Percentiles rank a stretch among this genome's conserved stretches.
Conservation (phyloP, 306 rosid genomes). For the Malus asiatica region DNA sequence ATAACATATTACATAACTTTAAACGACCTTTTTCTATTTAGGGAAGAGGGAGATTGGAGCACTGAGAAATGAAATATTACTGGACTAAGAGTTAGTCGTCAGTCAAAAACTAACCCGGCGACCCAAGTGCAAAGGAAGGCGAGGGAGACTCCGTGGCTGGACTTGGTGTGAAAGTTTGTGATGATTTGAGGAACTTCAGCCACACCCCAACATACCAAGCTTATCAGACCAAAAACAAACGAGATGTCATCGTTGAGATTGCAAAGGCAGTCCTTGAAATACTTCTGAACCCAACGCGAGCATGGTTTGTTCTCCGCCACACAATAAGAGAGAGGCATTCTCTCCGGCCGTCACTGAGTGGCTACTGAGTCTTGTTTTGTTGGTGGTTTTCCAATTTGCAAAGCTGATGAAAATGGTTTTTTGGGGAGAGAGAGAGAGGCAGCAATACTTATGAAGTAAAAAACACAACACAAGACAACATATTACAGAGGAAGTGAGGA, state of each 20-base stretch:
- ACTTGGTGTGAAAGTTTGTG: conserved; percentile 74
- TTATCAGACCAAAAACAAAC: conserved; percentile 52
- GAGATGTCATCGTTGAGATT: conserved; percentile 61
- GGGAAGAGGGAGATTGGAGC: background rate
- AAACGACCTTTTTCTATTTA: background rate
- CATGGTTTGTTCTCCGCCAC: conserved; percentile 56
- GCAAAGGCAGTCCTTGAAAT: conserved; percentile 82
- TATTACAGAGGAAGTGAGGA: background rate
- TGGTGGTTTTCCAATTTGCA: background rate
- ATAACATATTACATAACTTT: background rate
- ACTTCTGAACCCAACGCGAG: conserved; percentile 53
- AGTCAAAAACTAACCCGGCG: conserved; percentile 46
- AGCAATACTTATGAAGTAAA: background rate
- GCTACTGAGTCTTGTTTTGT: background rate
- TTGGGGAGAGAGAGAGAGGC: background rate
- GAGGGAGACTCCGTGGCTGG: conserved; percentile 86
- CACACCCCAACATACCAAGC: conserved; percentile 71
- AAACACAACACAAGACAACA: background rate
- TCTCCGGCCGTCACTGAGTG: conserved; percentile 3
- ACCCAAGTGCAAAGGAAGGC: conserved; percentile 91
- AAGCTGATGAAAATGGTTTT: background rate
- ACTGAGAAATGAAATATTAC: background rate
- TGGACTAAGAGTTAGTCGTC: background rate
- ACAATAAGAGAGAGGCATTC: conserved; percentile 55
- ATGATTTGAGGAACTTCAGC: conserved; percentile 93